Percentiles rank a stretch among this genome's conserved stretches.
Conservation (phyloP, 495 filamentous ascomycete species). For the Sphaerosporella brunnea region DNA sequence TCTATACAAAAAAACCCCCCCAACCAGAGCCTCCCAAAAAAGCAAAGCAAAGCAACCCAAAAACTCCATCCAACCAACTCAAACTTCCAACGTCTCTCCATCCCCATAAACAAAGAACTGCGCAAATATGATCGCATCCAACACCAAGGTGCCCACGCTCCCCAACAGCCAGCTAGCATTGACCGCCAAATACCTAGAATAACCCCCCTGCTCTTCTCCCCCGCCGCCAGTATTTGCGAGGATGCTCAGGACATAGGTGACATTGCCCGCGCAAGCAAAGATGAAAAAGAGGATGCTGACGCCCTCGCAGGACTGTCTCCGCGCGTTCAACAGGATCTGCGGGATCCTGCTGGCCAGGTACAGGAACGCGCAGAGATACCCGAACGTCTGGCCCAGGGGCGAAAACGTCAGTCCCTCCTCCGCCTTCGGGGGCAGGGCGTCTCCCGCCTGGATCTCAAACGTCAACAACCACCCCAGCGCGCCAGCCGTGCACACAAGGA, state of each 20-base stretch:
- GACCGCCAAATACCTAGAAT: conserved; percentile 63
- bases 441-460: conserved; percentile 22
- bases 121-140: conserved; percentile 71
- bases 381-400: conserved; percentile 64
- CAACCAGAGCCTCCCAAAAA: too few species aligned
- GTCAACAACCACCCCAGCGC: conserved; percentile 73
- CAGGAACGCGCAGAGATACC: conserved; percentile 65
- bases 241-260: conserved; percentile 85
- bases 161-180: conserved; percentile 82
- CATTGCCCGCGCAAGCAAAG: conserved; percentile 85
- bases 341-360: conserved; percentile 81
- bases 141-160: conserved; percentile 64
- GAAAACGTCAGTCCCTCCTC: conserved; percentile 41
- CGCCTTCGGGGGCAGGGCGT: conserved; percentile 11
- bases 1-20: too few species aligned
- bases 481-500: conserved; percentile 66
- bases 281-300: conserved; percentile 87
- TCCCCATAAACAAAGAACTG: conserved; percentile 92
- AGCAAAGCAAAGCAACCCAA: too few species aligned
- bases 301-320: conserved; percentile 76
- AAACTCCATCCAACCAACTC: too few species aligned
- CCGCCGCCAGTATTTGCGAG: conserved; percentile 57
- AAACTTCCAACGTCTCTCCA: conserved; percentile 13
- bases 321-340: conserved; percentile 76
- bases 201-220: conserved; percentile 38